Conservation (phyloP, 805 yeast species). For the Wickerhamomyces ciferrii region DNA sequence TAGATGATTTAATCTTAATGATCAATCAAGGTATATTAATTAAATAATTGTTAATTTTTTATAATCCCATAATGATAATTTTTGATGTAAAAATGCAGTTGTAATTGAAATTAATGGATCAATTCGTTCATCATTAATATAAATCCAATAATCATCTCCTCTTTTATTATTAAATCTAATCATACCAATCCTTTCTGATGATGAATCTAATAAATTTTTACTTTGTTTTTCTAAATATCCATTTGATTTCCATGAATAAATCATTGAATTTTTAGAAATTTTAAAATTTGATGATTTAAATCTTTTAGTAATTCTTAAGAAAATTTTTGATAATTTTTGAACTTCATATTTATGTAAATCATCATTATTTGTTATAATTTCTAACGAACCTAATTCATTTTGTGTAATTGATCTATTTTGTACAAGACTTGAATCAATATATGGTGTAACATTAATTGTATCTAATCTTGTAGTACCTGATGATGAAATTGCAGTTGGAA, state of each 20-base stretch:
- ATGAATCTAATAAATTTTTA: slow-evolving; percentile 2
- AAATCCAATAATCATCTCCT: slow-evolving; percentile 2
- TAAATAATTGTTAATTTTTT: background rate
- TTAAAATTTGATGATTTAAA: slow-evolving; percentile 1
- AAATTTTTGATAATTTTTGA: slow-evolving; percentile 5
- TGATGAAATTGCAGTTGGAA: background rate
- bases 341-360: slow-evolving; percentile 2
- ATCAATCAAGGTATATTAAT: slow-evolving; percentile 29
- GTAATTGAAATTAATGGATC: slow-evolving; percentile 10
- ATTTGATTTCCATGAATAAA: slow-evolving; percentile 13
- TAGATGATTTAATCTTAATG: slow-evolving; percentile 31
- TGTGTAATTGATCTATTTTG: slow-evolving; percentile 1
- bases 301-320: background rate
- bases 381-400: background rate
- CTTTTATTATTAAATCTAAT: slow-evolving; percentile 1
- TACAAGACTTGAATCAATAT: slow-evolving; percentile 11
- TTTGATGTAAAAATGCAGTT: slow-evolving; percentile 11
- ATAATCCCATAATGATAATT: background rate
- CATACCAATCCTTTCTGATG: slow-evolving; percentile 12
- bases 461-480: background rate
- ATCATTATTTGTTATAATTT: background rate
- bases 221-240: slow-evolving; percentile 15
- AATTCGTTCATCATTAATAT: slow-evolving; percentile 8
- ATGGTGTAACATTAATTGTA: slow-evolving; percentile 3
- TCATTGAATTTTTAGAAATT: slow-evolving; percentile 2